phyloP scores from a whole-genome alignment of 208 protist species.

The Vickermania ingenoplastis region DNA sequence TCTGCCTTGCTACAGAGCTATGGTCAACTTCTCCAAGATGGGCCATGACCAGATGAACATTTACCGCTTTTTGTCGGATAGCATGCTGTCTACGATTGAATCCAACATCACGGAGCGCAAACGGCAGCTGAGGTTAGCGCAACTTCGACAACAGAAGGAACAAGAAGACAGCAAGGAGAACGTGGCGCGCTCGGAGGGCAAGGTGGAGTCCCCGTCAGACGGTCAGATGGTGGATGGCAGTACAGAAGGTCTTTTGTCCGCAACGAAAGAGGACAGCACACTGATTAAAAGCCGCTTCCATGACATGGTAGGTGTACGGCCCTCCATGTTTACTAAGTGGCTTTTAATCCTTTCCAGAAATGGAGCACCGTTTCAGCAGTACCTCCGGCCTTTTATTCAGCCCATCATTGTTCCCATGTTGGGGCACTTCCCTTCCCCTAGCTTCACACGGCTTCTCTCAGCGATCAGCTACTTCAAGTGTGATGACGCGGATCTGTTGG shows the following conservation, averaged over 20 bases:
- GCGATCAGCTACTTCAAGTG: slow-evolving; percentile 32
- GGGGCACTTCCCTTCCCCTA: slow-evolving; percentile 46
- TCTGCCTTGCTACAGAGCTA: slow-evolving; percentile 47
- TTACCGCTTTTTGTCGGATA: slow-evolving; percentile 67
- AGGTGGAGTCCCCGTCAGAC: background rate
- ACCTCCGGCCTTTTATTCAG: slow-evolving; percentile 46
- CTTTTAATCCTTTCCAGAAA: slow-evolving; percentile 42
- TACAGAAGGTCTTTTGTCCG: background rate
- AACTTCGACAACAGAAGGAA: background rate
- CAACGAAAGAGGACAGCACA: background rate
- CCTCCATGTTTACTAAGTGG: slow-evolving; percentile 57
- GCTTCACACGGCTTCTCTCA: slow-evolving; percentile 53
- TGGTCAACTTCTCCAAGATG: slow-evolving; percentile 59
- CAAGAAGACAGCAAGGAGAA: background rate
- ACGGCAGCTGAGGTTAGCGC: slow-evolving; percentile 7
- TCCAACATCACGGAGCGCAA: slow-evolving; percentile 31
- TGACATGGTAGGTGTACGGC: slow-evolving; percentile 21
- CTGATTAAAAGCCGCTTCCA: background rate
- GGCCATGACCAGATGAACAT: slow-evolving; percentile 56
- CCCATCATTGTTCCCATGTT: slow-evolving; percentile 47
- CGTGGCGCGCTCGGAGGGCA: background rate
- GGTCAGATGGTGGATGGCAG: too few relatives aligned
- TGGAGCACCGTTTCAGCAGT: slow-evolving; percentile 71
- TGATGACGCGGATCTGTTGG: slow-evolving; percentile 35
- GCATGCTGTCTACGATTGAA: slow-evolving; percentile 37